Percentiles rank a stretch among this genome's conserved stretches.
Evolutionary conservation across 2,329 filamentous ascomycete genomes (phyloP).

Genomic region (Xylariaceae sp.): DNA sequence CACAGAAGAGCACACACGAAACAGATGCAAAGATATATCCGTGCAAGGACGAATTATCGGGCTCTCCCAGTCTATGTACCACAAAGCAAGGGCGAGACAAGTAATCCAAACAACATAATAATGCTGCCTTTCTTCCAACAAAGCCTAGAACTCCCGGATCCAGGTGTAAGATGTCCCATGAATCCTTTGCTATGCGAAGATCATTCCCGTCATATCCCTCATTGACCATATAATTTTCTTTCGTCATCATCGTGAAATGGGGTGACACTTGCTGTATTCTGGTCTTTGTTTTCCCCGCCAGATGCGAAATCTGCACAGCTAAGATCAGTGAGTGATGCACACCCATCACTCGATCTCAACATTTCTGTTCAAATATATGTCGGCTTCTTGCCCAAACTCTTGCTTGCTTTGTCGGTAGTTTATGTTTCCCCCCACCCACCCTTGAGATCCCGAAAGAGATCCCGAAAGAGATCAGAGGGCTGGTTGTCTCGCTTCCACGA

Average conservation of each 20-base stretch:
- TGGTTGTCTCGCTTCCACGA: too few relatives aligned
- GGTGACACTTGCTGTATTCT: not conserved
- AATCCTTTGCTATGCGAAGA: slow-evolving; percentile 13
- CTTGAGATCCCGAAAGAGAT: too few relatives aligned
- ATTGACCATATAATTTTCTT: slow-evolving; percentile 11
- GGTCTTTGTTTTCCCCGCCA: slow-evolving; percentile 1
- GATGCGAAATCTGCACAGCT: not conserved
- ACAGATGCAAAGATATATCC: not conserved
- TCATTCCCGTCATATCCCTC: slow-evolving; percentile 10
- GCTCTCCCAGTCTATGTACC: slow-evolving; percentile 4
- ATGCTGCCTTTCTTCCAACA: slow-evolving; percentile 3
- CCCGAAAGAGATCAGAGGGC: too few relatives aligned
- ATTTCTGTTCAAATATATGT: too few relatives aligned
- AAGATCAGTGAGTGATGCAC: not conserved
- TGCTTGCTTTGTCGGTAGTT: too few relatives aligned
- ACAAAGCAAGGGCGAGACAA: not conserved
- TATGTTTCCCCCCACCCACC: too few relatives aligned
- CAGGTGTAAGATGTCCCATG: slow-evolving; percentile 6
- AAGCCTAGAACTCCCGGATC: slow-evolving; percentile 3
- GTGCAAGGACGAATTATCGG: slow-evolving; percentile 1
- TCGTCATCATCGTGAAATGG: slow-evolving; percentile 14
- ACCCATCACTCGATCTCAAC: too few relatives aligned
- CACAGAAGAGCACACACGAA: not conserved
- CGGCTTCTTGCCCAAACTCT: too few relatives aligned
- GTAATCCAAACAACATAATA: not conserved